Conservation (phyloP, 2,329 filamentous ascomycete species). For the Didymella arachidicola region DNA sequence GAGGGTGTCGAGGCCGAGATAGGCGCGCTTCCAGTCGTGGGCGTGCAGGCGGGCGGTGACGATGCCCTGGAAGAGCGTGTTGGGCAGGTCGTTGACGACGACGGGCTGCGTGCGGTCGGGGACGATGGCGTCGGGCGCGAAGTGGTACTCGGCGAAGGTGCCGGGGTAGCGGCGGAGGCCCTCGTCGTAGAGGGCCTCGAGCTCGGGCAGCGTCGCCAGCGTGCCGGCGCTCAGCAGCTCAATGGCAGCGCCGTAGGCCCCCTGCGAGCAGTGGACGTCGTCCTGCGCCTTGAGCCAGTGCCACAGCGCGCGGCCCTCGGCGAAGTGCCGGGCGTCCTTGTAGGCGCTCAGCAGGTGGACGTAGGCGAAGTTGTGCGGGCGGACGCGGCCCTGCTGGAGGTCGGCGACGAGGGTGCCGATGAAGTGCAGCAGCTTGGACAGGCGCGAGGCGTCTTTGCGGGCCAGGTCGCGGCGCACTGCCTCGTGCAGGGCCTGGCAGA, state of each 20-base stretch:
- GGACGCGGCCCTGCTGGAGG: slow-evolving; percentile 46
- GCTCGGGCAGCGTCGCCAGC: slow-evolving; percentile 46
- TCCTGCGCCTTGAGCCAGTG: slow-evolving; percentile 56
- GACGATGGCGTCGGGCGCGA: slow-evolving; percentile 57
- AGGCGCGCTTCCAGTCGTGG: slow-evolving; percentile 58
- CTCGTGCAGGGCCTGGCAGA: slow-evolving; percentile 50
- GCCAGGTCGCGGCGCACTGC: slow-evolving; percentile 36
- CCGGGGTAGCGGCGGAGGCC: slow-evolving; percentile 59
- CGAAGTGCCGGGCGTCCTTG: slow-evolving; percentile 55
- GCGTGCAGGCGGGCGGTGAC: slow-evolving; percentile 56
- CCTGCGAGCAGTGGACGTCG: slow-evolving; percentile 51
- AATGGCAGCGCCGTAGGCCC: slow-evolving; percentile 60
- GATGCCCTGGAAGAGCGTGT: slow-evolving; percentile 58
- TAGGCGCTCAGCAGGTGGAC: slow-evolving; percentile 58
- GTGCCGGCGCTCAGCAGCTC: slow-evolving; percentile 57
- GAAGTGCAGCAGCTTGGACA: slow-evolving; percentile 36
- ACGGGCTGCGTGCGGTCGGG: slow-evolving; percentile 51
- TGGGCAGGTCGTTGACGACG: slow-evolving; percentile 49
- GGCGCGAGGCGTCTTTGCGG: slow-evolving; percentile 7
- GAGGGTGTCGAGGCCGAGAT: slow-evolving; percentile 59
- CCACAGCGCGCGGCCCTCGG: slow-evolving; percentile 56
- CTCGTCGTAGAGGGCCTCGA: slow-evolving; percentile 57
- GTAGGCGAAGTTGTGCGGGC: slow-evolving; percentile 50
- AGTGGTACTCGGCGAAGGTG: slow-evolving; percentile 57
- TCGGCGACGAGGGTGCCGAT: slow-evolving; percentile 52